phyloP scores from a whole-genome alignment of 768 basidiomycete species.

The Hysterangium stoloniferum region DNA sequence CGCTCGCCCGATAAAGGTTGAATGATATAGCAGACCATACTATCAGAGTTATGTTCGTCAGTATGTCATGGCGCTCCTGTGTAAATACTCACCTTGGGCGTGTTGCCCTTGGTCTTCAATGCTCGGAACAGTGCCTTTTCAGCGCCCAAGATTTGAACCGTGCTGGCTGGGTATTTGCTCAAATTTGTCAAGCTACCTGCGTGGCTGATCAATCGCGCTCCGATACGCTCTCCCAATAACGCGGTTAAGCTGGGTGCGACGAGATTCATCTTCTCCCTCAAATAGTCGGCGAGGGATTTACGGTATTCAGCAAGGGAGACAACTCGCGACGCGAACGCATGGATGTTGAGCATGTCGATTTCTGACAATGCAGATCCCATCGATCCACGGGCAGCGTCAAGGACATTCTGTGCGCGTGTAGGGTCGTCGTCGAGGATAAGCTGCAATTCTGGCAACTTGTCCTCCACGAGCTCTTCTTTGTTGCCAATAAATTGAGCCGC shows the following conservation, averaged over 20 bases:
- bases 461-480: constrained; percentile 73
- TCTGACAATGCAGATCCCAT: constrained; percentile 91
- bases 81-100: constrained; percentile 65
- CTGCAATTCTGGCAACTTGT: constrained; percentile 72
- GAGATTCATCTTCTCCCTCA: constrained; percentile 95
- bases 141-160: constrained; percentile 95
- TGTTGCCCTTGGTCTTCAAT: constrained; percentile 97
- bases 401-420: constrained; percentile 83
- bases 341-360: constrained; percentile 94
- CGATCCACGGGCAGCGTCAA: constrained; percentile 88
- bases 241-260: constrained; percentile 93
- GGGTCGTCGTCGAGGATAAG: constrained; percentile 76
- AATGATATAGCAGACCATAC: constrained; percentile 98
- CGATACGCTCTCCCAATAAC: constrained; percentile 85
- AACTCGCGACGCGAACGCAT: constrained; percentile 82
- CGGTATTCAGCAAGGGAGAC: constrained; percentile 92
- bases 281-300: constrained; percentile 78
- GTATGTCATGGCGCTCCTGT: constrained; percentile 1
- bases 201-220: constrained; percentile 88
- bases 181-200: constrained; percentile 95
- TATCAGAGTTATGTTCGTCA: constrained; percentile 25
- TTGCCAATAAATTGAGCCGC: constrained; percentile 82
- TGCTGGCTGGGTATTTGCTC: constrained; percentile 97
- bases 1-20: constrained; percentile 92
- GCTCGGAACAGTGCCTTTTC: constrained; percentile 98